Conservation (phyloP, 345 rosid genomes). For the Eucalyptus marginata region DNA sequence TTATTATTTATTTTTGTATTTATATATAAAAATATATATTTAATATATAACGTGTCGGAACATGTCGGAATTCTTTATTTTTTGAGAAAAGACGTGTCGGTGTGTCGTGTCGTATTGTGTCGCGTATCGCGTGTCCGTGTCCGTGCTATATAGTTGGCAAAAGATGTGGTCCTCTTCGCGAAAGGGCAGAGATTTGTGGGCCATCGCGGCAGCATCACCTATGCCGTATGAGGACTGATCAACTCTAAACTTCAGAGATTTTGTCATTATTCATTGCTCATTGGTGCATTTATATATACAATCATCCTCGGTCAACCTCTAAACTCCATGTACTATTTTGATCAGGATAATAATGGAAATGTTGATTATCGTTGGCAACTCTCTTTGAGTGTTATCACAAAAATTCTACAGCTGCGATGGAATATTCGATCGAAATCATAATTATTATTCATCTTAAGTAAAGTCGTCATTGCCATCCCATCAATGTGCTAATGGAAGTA, state of each 20-base stretch:
- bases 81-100: too few relatives aligned
- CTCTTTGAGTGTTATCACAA: background rate
- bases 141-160: too few relatives aligned
- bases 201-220: background rate
- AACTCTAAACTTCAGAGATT: background rate
- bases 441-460: background rate
- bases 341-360: too few relatives aligned
- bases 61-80: too few relatives aligned
- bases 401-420: fast-evolving
- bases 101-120: too few relatives aligned
- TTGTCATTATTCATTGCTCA: background rate
- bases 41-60: too few relatives aligned
- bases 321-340: background rate
- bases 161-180: background rate
- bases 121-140: too few relatives aligned
- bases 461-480: background rate
- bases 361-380: background rate
- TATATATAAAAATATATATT: too few relatives aligned
- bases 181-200: background rate
- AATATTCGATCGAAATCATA: fast-evolving
- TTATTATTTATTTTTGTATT: too few relatives aligned
- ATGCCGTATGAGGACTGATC: background rate
- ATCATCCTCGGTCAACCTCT: background rate
- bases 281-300: background rate
- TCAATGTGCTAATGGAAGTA: background rate